Base-by-base conservation (phyloP, 306 rosid genomes). In the Sicyos baderoa region DNA sequence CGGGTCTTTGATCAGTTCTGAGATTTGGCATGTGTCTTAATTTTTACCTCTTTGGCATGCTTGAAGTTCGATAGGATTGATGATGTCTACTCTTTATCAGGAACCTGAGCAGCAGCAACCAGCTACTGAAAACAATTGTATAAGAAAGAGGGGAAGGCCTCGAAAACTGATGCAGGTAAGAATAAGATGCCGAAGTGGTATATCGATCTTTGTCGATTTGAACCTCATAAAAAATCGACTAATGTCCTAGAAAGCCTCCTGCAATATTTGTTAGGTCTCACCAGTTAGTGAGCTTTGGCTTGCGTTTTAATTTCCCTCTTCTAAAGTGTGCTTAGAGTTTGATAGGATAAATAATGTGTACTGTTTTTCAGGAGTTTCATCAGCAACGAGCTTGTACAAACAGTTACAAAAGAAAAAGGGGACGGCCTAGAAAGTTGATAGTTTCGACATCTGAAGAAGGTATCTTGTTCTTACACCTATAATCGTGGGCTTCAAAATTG, bases 381-480 rank as follows among this genome's bases (percentile, higher is more conserved):
- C 80, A 80, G 75, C 80, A 74, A 71, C 52, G 52, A 75, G 60
- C 70, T 54, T 61, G 74, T 1, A 71, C 69, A 73, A 82, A 57
- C 75, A 77, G 72, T 44, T 35, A 47, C 47, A 83, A 80, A 73
- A 75, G 87, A 70, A 83, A 83, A 79, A 80, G 87, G 58, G 87
- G 87, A 6, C 78, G 87, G 40, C 87, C 87, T 42, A 73, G 70
- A 15, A 83, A 80, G 73, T 13, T 77, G 5, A n/a, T 37, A 16
- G 12, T 57, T 64, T 72, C 77, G 47, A 18, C 72, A 51, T 74
- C 35, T 44, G 49, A 51, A 2, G 80, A 27, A 80, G 87, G 87
- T 83, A 75, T 19, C 42, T 40, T 14, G 55, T 47, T 48, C 40
- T 44, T 12, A 21, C 6, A 9, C 19, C 40, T 15, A 47, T 35